Base-by-base conservation (phyloP, 2,329 filamentous ascomycete genomes). In the Neophaeococcomyces aloes region DNA sequence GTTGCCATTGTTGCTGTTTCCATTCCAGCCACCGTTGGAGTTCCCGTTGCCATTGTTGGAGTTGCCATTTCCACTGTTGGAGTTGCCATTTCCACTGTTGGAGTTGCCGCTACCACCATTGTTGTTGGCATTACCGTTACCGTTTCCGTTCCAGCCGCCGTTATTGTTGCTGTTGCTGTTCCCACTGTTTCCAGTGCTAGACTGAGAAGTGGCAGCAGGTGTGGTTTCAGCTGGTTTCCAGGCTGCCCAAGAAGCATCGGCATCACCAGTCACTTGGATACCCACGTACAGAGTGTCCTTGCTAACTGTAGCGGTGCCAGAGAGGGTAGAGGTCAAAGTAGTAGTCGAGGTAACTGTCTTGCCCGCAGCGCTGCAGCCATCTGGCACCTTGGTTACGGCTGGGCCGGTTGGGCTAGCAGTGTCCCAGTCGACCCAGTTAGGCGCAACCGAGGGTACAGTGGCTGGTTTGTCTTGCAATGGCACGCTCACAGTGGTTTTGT, bases 1-100 rank as follows among this genome's bases (percentile, higher is more conserved):
- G 17, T 48, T 46, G 29, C 43, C 42, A 19, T 48, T 45, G 13
- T 47, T 45, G n/a, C 46, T n/a, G n/a, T n/a, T n/a, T 7, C 15
- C 10, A 15, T 15, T 23, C 15, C 11, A 19, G 15, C 35, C 35
- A 14, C 17, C 19, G 38, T 33, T 29, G 10, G 27, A 25, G 36
- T 29, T 23, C 23, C 23, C 6, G 13, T 7, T 27, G 19, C 13
- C 8, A 25, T 6, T 6, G 11, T 19, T 39, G 36, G 18, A 8
- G 11, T 23, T n/a, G 36, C 36, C 36, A 6, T n/a, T 25, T n/a
- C 18, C 18, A 14, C 13, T 10, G 36, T 19, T 27, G 17, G 17
- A 39, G 4, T 23, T 23, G 10, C 35, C 35, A 8, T 17, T 25
- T 23, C 36, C 36, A 25, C 18, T 25, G 21, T 14, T 19, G 3